Conservation (phyloP, 2,329 filamentous ascomycete genomes). For the Penicillium fuscoglaucum region DNA sequence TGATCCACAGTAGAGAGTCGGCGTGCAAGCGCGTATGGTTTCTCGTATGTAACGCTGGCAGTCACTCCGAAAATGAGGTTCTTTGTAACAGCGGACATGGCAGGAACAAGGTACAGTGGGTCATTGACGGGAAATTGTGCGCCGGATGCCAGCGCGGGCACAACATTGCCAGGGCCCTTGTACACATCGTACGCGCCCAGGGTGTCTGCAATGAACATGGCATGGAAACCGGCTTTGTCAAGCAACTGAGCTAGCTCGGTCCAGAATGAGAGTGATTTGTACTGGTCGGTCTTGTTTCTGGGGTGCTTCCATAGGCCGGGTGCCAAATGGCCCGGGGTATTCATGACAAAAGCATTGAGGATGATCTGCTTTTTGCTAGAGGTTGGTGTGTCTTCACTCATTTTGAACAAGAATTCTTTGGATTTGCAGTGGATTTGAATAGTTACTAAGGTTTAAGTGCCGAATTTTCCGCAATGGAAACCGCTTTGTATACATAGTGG, state of each 20-base stretch:
- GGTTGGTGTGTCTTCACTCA: not conserved
- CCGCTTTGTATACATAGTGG: not conserved
- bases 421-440: not conserved
- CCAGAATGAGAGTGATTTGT: slow-evolving; percentile 45
- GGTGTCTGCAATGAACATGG: slow-evolving; percentile 50
- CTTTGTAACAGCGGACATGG: slow-evolving; percentile 47
- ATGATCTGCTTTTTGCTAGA: slow-evolving; percentile 36
- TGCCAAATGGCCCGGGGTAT: slow-evolving; percentile 42
- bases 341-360: slow-evolving; percentile 48
- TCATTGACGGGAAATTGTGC: slow-evolving; percentile 44
- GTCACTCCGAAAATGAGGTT: slow-evolving; percentile 52
- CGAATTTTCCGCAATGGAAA: not conserved
- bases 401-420: not conserved
- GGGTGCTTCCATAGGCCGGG: slow-evolving; percentile 39
- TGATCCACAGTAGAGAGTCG: slow-evolving; percentile 55
- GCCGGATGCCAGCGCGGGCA: slow-evolving; percentile 28
- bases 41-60: slow-evolving; percentile 54
- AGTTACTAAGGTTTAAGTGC: no score
- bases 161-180: slow-evolving; percentile 34
- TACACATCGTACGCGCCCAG: slow-evolving; percentile 48
- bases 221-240: slow-evolving; percentile 49
- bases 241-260: slow-evolving; percentile 47
- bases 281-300: slow-evolving; percentile 33
- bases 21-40: slow-evolving; percentile 53
- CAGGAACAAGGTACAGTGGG: slow-evolving; percentile 40